Percentiles rank a stretch among this genome's conserved stretches.
Evolutionary conservation across 1,284 basidiomycete species (phyloP).

Genomic region (Cutaneotrichosporon sp.): DNA sequence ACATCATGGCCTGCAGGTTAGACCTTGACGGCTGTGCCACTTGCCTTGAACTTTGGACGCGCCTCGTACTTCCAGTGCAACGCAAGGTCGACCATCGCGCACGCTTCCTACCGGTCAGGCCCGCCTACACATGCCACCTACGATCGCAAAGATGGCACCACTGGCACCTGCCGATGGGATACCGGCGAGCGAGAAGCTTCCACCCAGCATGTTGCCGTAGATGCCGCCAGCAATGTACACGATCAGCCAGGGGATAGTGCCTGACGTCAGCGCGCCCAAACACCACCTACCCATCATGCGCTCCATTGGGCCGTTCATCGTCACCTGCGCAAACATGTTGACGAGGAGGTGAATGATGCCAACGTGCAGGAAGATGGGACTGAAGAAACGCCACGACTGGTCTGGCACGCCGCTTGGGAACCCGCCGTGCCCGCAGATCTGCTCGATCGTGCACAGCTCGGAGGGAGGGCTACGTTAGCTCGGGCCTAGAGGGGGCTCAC

Average conservation of each 20-base stretch:
- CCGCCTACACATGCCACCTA: slow-evolving; percentile 14
- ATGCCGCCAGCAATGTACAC: slow-evolving; percentile 86
- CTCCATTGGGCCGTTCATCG: slow-evolving; percentile 50
- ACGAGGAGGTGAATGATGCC: slow-evolving; percentile 83
- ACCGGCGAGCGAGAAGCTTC: slow-evolving; percentile 85
- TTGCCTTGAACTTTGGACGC: slow-evolving; percentile 71
- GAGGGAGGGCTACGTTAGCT: slow-evolving; percentile 59
- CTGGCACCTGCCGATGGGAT: slow-evolving; percentile 90
- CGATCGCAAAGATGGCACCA: slow-evolving; percentile 88
- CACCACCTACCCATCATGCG: slow-evolving; percentile 42
- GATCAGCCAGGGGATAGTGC: slow-evolving; percentile 73
- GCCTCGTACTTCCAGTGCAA: slow-evolving; percentile 90
- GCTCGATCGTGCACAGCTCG: slow-evolving; percentile 68
- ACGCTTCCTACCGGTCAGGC: slow-evolving; percentile 60
- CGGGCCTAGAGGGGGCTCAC: slow-evolving; percentile 21
- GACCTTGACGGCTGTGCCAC: slow-evolving; percentile 14
- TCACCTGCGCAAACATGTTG: slow-evolving; percentile 86
- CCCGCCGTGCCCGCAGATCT: slow-evolving; percentile 85
- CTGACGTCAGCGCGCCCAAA: slow-evolving; percentile 42
- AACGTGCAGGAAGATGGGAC: slow-evolving; percentile 85
- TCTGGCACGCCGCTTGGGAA: slow-evolving; percentile 67
- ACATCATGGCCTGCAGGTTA: slow-evolving; percentile 59
- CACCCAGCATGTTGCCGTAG: slow-evolving; percentile 76
- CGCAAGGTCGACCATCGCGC: slow-evolving; percentile 75
- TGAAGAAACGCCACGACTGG: slow-evolving; percentile 69